These are phyloP conservation scores for Waitea zeae DNA, from an alignment of 1,284 basidiomycete genomes.

Conservation along the genomic window DNA sequence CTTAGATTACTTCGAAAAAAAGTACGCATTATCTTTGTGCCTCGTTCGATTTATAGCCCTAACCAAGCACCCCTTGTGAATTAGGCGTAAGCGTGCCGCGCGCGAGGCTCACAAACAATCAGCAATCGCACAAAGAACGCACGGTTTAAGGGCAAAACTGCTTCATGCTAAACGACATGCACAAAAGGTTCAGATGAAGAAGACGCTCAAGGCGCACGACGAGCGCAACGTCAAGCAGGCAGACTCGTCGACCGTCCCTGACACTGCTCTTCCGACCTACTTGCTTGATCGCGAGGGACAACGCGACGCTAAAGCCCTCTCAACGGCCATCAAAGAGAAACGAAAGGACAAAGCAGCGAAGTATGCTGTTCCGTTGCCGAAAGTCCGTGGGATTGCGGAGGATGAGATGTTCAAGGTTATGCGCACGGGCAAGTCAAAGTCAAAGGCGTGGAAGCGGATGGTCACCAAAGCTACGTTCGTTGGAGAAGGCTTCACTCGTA, in stretches of 20 bases:
- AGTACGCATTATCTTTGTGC: constrained; percentile 26
- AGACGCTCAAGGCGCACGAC: constrained; percentile 97
- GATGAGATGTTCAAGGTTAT: constrained; percentile 99
- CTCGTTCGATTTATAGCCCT: not conserved
- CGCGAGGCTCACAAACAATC: constrained; percentile 84
- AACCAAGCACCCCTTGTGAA: not conserved
- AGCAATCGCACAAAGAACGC: constrained; percentile 80
- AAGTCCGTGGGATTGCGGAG: constrained; percentile 95
- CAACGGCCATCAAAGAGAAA: constrained; percentile 96
- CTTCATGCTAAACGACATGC: constrained; percentile 91
- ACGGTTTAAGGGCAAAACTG: constrained; percentile 95
- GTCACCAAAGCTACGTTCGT: constrained; percentile 99
- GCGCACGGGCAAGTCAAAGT: constrained; percentile 95
- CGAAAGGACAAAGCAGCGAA: constrained; percentile 99
- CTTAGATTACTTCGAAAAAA: constrained; percentile 74
- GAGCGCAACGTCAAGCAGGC: constrained; percentile 95
- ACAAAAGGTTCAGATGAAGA: constrained; percentile 98
- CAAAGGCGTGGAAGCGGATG: constrained; percentile 99
- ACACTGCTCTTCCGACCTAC: constrained; percentile 86
- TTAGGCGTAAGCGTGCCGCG: constrained; percentile 86
- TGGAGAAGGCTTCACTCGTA: constrained; percentile 94
- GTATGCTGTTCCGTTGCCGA: constrained; percentile 92
- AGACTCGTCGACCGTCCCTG: constrained; percentile 65
- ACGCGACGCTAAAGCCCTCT: constrained; percentile 94
- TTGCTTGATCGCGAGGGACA: constrained; percentile 94